Base-by-base conservation (phyloP, 1,284 basidiomycete genomes). In the Butyriboletus appendiculatus region DNA sequence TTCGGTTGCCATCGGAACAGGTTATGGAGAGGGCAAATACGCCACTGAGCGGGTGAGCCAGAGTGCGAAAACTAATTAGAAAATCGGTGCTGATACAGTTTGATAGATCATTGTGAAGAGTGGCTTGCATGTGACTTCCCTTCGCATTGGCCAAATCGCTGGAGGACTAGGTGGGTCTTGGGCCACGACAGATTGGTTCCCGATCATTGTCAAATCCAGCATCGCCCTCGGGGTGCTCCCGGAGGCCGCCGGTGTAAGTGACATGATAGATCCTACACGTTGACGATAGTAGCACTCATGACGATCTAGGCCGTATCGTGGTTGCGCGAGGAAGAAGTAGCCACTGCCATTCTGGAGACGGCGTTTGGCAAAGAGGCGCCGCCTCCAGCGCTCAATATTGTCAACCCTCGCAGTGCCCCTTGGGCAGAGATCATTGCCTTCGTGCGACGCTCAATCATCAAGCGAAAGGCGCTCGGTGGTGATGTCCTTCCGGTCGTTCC, bases 21-120 rank as follows among this genome's bases (percentile, higher is more conserved):
- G 73, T 1, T 75, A 75, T 38, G 68, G 69, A 5, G 69, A 73
- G 30, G 53, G 59, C 4, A 75, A 75, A 56, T 76, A 76, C 15
- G 55, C 67, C 0, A 55, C 64, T 1, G 75, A 76, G 56, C 59
- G 71, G 49, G 75, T 73, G 18, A 52, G 64, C n/a, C 18, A 2
- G 2, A 22, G 30, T 20, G 8, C 1, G 28, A 15, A 1, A 15
- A n/a, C 7, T 5, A 3, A 16, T 16, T 7, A 1, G n/a, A 10
- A 0, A 16, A 9, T 15, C 4, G 9, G 20, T 26, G 7, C 32
- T 53, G 39, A 62, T 16, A 3, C 5, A 7, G 2, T 24, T 41
- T 5, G 10, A 28, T 18, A 59, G 68, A 55, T 71, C 2, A 61
- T 74, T 22, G 55, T 57, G 3, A 43, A 57, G 51, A 58, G 61